Evolutionary conservation across 768 basidiomycete species (phyloP).

Genomic region (Lactarius evosmus): DNA sequence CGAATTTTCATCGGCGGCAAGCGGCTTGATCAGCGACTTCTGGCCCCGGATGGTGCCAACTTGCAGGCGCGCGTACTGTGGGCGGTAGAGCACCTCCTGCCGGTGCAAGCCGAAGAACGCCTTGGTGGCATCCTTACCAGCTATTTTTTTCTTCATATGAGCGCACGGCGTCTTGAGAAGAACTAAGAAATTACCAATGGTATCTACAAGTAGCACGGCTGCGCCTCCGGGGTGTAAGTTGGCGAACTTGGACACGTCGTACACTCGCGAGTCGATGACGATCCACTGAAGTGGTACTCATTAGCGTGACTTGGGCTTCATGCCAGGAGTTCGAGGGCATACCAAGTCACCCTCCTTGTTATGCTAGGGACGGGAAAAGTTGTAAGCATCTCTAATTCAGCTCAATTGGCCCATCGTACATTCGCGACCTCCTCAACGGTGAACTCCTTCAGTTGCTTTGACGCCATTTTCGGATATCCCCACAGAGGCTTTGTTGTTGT

Average conservation of each 20-base stretch:
- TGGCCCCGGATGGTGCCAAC: slow-evolving; percentile 62
- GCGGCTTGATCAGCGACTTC: slow-evolving; percentile 51
- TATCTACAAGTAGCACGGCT: slow-evolving; percentile 63
- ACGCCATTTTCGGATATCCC: slow-evolving; percentile 9
- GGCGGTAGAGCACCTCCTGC: slow-evolving; percentile 70
- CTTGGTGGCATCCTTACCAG: slow-evolving; percentile 73
- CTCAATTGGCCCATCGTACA: slow-evolving; percentile 39
- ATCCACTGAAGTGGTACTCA: slow-evolving; percentile 58
- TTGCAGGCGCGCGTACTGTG: slow-evolving; percentile 68
- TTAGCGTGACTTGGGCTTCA: not conserved
- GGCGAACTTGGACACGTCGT: slow-evolving; percentile 76
- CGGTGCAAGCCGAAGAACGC: slow-evolving; percentile 85
- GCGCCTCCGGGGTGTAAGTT: slow-evolving; percentile 84
- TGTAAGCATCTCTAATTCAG: not conserved
- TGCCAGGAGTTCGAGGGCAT: slow-evolving; percentile 30
- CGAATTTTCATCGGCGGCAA: slow-evolving; percentile 61
- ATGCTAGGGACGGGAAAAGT: slow-evolving; percentile 52
- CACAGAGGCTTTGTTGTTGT: not conserved
- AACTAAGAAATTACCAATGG: slow-evolving; percentile 48
- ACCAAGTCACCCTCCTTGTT: slow-evolving; percentile 83
- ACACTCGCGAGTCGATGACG: slow-evolving; percentile 76
- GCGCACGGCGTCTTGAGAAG: not conserved
- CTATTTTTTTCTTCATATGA: slow-evolving; percentile 33
- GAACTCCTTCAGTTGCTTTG: slow-evolving; percentile 37
- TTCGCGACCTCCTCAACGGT: slow-evolving; percentile 62